Percentiles rank a stretch among this genome's conserved stretches.
These are phyloP conservation scores for Lipomyces chichibuensis DNA, from an alignment of 805 yeast genomes.

Conservation along the genomic window DNA sequence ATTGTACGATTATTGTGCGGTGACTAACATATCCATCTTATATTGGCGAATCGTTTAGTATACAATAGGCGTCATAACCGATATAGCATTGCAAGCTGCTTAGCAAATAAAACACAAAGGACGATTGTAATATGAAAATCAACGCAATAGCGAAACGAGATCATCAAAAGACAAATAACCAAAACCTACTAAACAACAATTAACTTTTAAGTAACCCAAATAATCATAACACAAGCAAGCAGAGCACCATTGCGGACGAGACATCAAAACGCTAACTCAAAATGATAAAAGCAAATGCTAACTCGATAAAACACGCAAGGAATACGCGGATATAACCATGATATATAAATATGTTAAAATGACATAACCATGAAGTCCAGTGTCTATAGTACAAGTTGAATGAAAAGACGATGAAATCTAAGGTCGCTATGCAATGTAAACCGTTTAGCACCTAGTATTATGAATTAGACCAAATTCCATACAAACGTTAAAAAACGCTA, in stretches of 20 bases:
- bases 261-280: not conserved
- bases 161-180: not conserved
- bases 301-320: not conserved
- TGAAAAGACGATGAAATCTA: not conserved
- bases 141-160: not conserved
- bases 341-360: too few species aligned
- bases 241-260: not conserved
- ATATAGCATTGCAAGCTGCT: not conserved
- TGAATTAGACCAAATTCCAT: not conserved
- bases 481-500: not conserved
- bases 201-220: not conserved
- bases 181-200: not conserved
- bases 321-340: not conserved
- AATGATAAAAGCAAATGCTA: not conserved
- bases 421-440: not conserved
- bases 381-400: not conserved
- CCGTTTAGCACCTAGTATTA: not conserved
- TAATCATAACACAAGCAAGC: not conserved
- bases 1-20: not conserved
- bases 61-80: not conserved
- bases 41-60: not conserved
- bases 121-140: not conserved
- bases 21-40: too few species aligned
- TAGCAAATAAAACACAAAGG: not conserved
- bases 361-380: not conserved